These are phyloP conservation scores for Parascedosporium putredinis DNA, from an alignment of 2,329 filamentous ascomycete species.

Conservation along the genomic window DNA sequence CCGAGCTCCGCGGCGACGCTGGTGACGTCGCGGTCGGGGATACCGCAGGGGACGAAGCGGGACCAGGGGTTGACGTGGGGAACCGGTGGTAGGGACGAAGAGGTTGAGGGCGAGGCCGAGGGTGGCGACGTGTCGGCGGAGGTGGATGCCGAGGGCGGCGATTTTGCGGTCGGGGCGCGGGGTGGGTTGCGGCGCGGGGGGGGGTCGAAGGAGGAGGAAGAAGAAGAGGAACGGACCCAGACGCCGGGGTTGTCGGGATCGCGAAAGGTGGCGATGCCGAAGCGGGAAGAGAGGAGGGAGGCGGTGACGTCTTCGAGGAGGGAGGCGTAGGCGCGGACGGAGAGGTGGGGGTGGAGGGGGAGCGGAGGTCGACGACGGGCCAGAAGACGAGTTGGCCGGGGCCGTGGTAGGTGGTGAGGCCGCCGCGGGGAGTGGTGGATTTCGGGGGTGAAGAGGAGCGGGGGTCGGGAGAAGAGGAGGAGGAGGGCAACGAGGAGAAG, in stretches of 20 bases:
- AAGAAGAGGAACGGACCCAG: conserved; percentile 52
- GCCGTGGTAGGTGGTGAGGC: conserved; percentile 89
- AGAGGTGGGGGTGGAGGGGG: conserved; percentile 45
- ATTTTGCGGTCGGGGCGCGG: conserved; percentile 53
- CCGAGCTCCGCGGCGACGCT: conserved; percentile 50
- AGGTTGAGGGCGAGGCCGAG: conserved; percentile 79
- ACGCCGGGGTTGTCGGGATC: conserved; percentile 74
- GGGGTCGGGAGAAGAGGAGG: too few species aligned
- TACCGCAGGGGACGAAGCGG: conserved; percentile 81
- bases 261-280: conserved; percentile 46
- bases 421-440: conserved; percentile 69
- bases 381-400: conserved; percentile 91
- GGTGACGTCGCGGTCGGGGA: conserved; percentile 71
- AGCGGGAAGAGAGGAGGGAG: conserved; percentile 43
- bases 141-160: conserved; percentile 83
- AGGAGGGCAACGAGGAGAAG: conserved; percentile 12
- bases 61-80: conserved; percentile 39
- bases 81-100: conserved; percentile 41
- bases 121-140: conserved; percentile 70
- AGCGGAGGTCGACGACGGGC: conserved; percentile 73
- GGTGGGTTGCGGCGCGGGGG: conserved; percentile 14
- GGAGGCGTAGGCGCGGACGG: conserved; percentile 66
- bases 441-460: conserved; percentile 35
- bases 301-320: conserved; percentile 70
- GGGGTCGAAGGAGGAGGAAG: too few species aligned